Evolutionary conservation across 179 eudicot genomes (phyloP).

Genomic region (Patellifolia procumbens): DNA sequence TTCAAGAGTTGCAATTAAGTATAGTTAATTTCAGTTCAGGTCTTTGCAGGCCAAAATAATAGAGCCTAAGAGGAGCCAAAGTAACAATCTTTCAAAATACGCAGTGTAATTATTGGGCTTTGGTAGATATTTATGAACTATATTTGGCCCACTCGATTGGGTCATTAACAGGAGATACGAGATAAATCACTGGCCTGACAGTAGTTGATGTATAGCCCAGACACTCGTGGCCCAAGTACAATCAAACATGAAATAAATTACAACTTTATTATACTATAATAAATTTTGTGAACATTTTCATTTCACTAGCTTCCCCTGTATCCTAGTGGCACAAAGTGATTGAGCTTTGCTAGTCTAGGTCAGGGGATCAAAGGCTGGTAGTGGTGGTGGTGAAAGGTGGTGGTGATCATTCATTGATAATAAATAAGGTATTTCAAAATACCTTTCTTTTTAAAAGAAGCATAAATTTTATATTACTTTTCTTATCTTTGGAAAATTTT

Average conservation of each 20-base stretch:
- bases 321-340: background rate
- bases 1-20: too few species aligned
- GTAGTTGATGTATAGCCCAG: background rate
- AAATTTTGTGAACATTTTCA: background rate
- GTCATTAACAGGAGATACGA: background rate
- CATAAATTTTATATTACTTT: background rate
- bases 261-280: background rate
- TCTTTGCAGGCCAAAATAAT: too few species aligned
- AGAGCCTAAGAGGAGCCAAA: too few species aligned
- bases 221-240: background rate
- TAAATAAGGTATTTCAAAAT: constrained; percentile 22
- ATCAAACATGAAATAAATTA: too few species aligned
- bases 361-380: constrained; percentile 9
- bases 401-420: background rate
- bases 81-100: too few species aligned
- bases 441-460: background rate
- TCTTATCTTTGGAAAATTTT: too few species aligned
- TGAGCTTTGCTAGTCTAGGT: background rate
- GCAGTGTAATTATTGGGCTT: background rate
- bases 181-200: background rate
- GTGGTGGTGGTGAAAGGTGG: constrained; percentile 3
- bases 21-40: too few species aligned
- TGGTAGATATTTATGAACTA: background rate
- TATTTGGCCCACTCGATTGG: background rate
- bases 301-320: background rate